Evolutionary conservation across 139 green algal species (phyloP), one percentile per base, ranked within the genome.

Genomic region (Closterium sp.): DNA sequence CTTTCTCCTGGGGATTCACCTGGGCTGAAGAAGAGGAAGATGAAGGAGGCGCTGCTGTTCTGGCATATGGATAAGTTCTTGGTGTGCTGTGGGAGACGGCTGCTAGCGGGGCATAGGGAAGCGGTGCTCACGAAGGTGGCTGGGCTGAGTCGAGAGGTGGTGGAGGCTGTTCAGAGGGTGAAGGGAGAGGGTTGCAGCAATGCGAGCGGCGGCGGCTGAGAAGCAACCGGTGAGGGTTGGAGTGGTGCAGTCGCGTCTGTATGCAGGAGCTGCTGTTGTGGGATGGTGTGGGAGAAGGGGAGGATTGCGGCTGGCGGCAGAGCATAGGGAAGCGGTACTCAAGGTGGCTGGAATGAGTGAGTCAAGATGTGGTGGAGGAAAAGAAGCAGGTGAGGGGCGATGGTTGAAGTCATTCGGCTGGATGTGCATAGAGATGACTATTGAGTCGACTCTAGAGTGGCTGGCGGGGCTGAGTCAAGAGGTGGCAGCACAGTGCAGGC

Each of bases 31-130:
- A 92, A 13, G 90, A 93, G 19, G 19, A 93, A 93, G 90, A 10
- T 89, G 86, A 92, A 9, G 87, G n/a, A 34, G 13, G 90, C 90
- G 11, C 87, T 93, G 31, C 90, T 93, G 88, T 89, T 91, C 17
- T 93, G 86, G 86, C 90, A 93, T 29, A 1, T 87, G 13, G 90
- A 93, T 89, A 93, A 93, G 87, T 93, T 93, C 30, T 0, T 88
- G 9, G 30, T 11, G 0, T 21, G 2, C n/a, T 85, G 17, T 24
- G 86, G 32, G 28, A 9, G 88, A 21, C 86, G 90, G 30, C 90
- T 93, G 86, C 5, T 28, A 10, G 90, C 13, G 88, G n/a, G n/a
- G 17, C 87, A 93, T 21, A 30, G 88, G 62, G 62, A 24, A 22
- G 62, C 19, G 62, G 19, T 79, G 17, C 62, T 79, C 1, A 79